A percentile compares a stretch with the other conserved stretches of the same genome.
phyloP scores from a whole-genome alignment of 371 early-diverging fungal genomes.

The Thermomucor indicae-seudaticae region DNA sequence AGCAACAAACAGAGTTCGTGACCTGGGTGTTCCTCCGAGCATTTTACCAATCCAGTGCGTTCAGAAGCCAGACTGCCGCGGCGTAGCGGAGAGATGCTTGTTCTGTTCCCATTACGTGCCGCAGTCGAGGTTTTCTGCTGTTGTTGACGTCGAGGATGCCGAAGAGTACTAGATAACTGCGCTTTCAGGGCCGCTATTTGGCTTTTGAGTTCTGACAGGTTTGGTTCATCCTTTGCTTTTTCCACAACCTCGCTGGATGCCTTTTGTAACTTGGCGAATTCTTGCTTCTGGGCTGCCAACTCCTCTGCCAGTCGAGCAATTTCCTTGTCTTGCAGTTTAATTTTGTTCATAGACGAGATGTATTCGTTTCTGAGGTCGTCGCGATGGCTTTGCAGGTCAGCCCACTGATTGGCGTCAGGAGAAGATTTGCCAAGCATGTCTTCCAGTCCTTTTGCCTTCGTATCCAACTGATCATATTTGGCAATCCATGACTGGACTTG shows the following conservation, averaged over 20 bases:
- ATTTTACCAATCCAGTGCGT: background rate
- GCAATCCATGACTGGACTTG: conserved; percentile 72
- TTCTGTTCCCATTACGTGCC: too few species aligned
- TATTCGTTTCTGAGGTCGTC: conserved; percentile 44
- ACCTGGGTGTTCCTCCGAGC: background rate
- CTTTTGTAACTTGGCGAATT: conserved; percentile 57
- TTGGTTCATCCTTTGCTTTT: conserved; percentile 8
- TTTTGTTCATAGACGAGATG: conserved; percentile 51
- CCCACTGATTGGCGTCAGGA: conserved; percentile 48
- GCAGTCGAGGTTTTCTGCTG: conserved; percentile 5
- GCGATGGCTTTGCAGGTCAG: conserved; percentile 47
- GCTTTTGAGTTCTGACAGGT: conserved; percentile 20
- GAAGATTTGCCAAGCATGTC: conserved; percentile 44
- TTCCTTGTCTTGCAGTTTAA: conserved; percentile 64
- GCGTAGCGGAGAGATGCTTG: too few species aligned
- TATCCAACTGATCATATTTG: conserved; percentile 56
- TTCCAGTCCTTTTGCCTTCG: conserved; percentile 49
- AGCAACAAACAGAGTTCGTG: conserved; percentile 18
- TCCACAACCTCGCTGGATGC: conserved; percentile 29
- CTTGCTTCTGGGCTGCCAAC: conserved; percentile 62
- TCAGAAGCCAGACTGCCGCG: too few species aligned
- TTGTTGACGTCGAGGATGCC: conserved; percentile 9
- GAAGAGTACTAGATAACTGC: conserved; percentile 21
- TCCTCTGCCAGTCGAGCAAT: conserved; percentile 63
- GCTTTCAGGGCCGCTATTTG: conserved; percentile 31